These are phyloP conservation scores for Cymbopogon flexuosus DNA, from an alignment of 202 grass and related monocot genomes.

Conservation along the genomic window DNA sequence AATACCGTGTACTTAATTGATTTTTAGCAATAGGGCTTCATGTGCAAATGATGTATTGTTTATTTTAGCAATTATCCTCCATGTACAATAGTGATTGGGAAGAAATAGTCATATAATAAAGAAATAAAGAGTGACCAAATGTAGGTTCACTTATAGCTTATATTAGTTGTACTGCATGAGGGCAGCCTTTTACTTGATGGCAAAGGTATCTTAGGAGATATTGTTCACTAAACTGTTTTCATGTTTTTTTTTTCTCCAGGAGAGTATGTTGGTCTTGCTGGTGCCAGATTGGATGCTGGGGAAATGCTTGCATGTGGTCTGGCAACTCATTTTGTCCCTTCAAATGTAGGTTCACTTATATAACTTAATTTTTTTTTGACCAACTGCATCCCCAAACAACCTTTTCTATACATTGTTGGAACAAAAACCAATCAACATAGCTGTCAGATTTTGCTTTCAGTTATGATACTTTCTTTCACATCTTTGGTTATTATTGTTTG, in stretches of 20 bases:
- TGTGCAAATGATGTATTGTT: not conserved
- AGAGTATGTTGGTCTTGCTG: constrained; percentile 83
- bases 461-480: not conserved
- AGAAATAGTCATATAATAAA: not conserved
- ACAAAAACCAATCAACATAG: not conserved
- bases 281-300: constrained; percentile 71
- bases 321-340: constrained; percentile 88
- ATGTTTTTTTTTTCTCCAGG: constrained; percentile 56
- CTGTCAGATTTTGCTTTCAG: not conserved
- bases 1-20: constrained; percentile 4
- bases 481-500: not conserved
- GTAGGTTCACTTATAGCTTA: not conserved
- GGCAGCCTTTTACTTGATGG: not conserved
- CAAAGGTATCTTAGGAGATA: constrained; percentile 4
- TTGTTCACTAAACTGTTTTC: constrained; percentile 26
- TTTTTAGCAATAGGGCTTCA: constrained; percentile 5
- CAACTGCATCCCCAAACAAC: not conserved
- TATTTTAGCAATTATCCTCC: too few relatives aligned
- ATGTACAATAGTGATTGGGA: not conserved
- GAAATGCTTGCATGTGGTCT: constrained; percentile 96
- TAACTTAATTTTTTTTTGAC: constrained; percentile 20
- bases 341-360: constrained; percentile 48
- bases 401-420: constrained; percentile 8
- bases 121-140: not conserved
- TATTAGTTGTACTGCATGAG: constrained; percentile 1